These are phyloP conservation scores for Pinus tabuliformis DNA, from an alignment of 75 land plant genomes.

Conservation along the genomic window DNA sequence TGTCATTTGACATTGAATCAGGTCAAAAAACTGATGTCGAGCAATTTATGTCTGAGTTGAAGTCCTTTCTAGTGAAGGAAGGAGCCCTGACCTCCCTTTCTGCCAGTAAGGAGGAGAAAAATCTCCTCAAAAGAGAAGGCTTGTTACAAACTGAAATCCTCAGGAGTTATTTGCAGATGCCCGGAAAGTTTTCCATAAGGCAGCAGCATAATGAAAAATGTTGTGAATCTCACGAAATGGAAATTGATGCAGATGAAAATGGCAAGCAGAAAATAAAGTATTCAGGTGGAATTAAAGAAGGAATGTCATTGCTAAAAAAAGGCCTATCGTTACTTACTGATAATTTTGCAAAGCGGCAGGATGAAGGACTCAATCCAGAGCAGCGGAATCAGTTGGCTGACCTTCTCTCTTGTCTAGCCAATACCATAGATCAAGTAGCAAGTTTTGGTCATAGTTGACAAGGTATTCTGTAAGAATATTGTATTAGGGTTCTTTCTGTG, in stretches of 20 bases:
- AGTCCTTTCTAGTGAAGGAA: conserved; percentile 78
- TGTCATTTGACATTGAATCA: conserved; percentile 68
- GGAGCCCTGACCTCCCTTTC: conserved; percentile 22
- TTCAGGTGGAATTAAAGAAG: conserved; percentile 56
- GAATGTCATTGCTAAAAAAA: conserved; percentile 63
- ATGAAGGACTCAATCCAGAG: conserved; percentile 18
- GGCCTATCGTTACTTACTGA: conserved; percentile 56
- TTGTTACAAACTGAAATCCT: conserved; percentile 21
- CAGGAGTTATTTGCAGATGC: conserved; percentile 20
- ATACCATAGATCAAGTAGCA: conserved; percentile 9
- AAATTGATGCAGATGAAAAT: conserved; percentile 23
- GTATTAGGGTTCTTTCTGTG: too few species aligned
- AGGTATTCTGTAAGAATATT: too few species aligned
- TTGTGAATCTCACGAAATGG: conserved; percentile 23
- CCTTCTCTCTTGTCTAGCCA: conserved; percentile 40
- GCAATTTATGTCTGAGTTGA: conserved; percentile 71
- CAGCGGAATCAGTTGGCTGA: conserved; percentile 34
- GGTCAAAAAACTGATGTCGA: conserved; percentile 54
- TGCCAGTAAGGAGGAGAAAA: conserved; percentile 25
- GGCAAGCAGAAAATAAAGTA: conserved; percentile 36
- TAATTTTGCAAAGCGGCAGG: conserved; percentile 48
- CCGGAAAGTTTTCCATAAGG: not conserved
- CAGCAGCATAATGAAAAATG: conserved; percentile 14
- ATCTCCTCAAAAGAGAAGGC: conserved; percentile 46
- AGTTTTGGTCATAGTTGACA: not conserved